Evolutionary conservation across 495 filamentous ascomycete species (phyloP).

Genomic region (Pyrenopolyporus hunteri): DNA sequence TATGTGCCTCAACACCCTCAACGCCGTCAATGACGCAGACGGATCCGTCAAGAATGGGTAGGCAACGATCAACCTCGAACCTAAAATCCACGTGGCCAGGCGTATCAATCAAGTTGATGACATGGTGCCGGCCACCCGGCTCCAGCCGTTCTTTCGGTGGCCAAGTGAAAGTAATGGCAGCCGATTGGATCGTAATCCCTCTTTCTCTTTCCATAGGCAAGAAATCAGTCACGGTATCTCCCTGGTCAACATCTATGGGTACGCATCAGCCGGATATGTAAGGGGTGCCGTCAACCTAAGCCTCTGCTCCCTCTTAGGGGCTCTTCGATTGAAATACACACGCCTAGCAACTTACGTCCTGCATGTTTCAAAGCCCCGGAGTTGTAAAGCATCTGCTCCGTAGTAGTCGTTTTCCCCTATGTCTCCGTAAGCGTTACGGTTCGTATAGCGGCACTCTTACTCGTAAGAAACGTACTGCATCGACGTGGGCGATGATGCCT

Average conservation of each 20-base stretch:
- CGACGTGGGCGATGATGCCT: constrained; percentile 98
- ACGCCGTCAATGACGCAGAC: constrained; percentile 97
- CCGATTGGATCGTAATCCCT: constrained; percentile 97
- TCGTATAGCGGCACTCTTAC: not conserved
- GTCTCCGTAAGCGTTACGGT: constrained; percentile 10
- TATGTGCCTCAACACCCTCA: constrained; percentile 96
- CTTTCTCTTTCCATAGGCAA: constrained; percentile 90
- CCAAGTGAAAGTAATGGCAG: constrained; percentile 96
- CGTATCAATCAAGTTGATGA: constrained; percentile 94
- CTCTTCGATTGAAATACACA: not conserved
- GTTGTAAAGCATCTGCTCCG: constrained; percentile 99
- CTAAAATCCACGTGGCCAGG: constrained; percentile 98
- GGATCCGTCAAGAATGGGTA: constrained; percentile 92
- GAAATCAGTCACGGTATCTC: constrained; percentile 97
- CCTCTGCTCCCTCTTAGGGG: not conserved
- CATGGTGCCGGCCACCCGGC: constrained; percentile 50
- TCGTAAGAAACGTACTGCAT: constrained; percentile 68
- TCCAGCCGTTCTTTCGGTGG: constrained; percentile 44
- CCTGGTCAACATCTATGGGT: constrained; percentile 89
- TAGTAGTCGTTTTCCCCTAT: constrained; percentile 97
- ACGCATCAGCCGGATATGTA: constrained; percentile 22
- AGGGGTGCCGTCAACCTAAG: not conserved
- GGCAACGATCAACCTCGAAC: constrained; percentile 92
- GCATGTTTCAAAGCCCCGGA: constrained; percentile 86
- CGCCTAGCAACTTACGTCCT: constrained; percentile 63